Percentiles rank a stretch among this genome's conserved stretches.
phyloP scores from a whole-genome alignment of 805 yeast genomes.

The Kurtzmaniella fragi region DNA sequence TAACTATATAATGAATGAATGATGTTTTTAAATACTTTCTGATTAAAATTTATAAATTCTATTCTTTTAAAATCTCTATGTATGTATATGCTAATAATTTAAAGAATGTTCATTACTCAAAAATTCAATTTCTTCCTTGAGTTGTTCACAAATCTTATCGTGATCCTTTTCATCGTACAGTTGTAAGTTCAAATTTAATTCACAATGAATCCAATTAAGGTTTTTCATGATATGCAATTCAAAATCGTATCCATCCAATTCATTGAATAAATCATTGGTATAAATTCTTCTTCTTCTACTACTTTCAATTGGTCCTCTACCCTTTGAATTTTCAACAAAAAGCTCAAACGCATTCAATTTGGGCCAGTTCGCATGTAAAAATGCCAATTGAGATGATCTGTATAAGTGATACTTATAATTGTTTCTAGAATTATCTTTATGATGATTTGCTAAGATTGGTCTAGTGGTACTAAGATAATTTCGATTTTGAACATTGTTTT shows the following conservation, averaged over 20 bases:
- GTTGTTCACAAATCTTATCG: no score
- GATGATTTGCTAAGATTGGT: conserved; percentile 17
- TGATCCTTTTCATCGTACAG: no score
- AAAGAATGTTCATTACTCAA: no score
- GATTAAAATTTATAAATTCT: no score
- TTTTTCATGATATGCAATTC: conserved; percentile 23
- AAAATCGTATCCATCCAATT: conserved; percentile 22
- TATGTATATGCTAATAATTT: no score
- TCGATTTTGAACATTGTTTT: not conserved
- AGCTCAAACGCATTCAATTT: conserved; percentile 21
- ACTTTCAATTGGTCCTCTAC: conserved; percentile 22
- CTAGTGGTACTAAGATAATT: conserved; percentile 9
- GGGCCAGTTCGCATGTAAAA: conserved; percentile 38
- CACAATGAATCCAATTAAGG: conserved; percentile 25
- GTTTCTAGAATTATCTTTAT: conserved; percentile 13
- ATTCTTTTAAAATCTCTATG: no score
- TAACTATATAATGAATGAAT: no score
- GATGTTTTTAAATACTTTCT: no score
- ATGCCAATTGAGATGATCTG: conserved; percentile 21
- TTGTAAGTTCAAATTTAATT: conserved; percentile 13
- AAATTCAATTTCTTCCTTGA: no score
- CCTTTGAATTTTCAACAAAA: conserved; percentile 18
- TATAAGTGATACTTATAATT: conserved; percentile 28
- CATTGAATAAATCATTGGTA: conserved; percentile 16
- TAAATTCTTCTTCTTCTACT: conserved; percentile 24